These are phyloP conservation scores for Cryptococcus neoformans DNA, from an alignment of 1,284 basidiomycete genomes.

Conservation along the genomic window DNA sequence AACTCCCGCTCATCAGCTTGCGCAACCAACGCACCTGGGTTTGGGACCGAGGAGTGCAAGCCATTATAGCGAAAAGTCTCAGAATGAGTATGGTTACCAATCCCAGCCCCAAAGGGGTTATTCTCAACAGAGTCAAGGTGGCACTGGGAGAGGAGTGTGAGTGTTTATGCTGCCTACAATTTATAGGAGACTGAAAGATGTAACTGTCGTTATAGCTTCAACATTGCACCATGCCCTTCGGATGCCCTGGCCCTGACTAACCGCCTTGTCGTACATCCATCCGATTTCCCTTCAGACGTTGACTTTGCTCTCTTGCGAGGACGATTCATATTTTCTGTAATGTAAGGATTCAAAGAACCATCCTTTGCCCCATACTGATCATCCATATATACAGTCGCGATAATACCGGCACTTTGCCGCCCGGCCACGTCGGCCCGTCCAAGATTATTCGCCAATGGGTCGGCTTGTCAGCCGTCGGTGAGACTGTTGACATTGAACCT, in stretches of 20 bases:
- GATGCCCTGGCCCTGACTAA: constrained; percentile 70
- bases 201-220: constrained; percentile 18
- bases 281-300: constrained; percentile 64
- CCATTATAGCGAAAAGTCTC: constrained; percentile 25
- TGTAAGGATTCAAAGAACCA: constrained; percentile 53
- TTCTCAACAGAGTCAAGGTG: constrained; percentile 8
- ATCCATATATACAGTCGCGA: constrained; percentile 60
- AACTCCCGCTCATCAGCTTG: not conserved
- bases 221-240: constrained; percentile 49
- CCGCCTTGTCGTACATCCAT: constrained; percentile 70
- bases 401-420: constrained; percentile 63
- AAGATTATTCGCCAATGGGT: constrained; percentile 71
- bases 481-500: constrained; percentile 66
- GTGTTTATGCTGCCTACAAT: constrained; percentile 2
- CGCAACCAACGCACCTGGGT: constrained; percentile 3
- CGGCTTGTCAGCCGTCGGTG: constrained; percentile 71
- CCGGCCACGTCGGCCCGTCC: constrained; percentile 60
- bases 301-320: constrained; percentile 73
- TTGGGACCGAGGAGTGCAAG: constrained; percentile 6
- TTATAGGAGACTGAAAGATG: not conserved
- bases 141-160: constrained; percentile 31
- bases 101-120: constrained; percentile 11
- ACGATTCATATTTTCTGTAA: constrained; percentile 65
- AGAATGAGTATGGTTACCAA: constrained; percentile 16
- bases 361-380: not conserved